phyloP scores from a whole-genome alignment of 1,139 yeast species.

The Pichia sp. region DNA sequence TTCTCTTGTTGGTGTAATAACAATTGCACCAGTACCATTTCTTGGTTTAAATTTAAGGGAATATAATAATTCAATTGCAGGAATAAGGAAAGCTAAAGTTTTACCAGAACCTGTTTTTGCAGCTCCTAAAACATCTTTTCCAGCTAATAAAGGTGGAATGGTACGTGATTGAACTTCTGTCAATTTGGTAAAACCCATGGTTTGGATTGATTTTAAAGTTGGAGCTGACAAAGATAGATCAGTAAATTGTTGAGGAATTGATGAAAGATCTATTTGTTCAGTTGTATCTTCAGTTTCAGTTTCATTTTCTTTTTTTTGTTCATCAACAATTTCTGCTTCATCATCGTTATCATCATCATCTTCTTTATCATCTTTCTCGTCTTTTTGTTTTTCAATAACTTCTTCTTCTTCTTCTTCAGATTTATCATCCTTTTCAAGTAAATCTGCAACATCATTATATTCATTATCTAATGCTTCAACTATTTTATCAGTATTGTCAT shows the following conservation, averaged over 20 bases:
- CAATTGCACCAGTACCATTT: conserved; percentile 86
- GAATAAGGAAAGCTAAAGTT: conserved; percentile 88
- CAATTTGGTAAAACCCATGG: conserved; percentile 87
- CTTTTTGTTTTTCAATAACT: conserved; percentile 27
- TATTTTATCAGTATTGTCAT: conserved; percentile 35
- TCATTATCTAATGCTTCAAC: conserved; percentile 48
- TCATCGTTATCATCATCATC: conserved; percentile 28
- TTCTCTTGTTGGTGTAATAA: conserved; percentile 86
- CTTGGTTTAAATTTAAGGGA: conserved; percentile 87
- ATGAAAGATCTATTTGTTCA: conserved; percentile 7
- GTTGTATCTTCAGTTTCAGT: conserved; percentile 17
- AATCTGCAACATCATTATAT: conserved; percentile 49
- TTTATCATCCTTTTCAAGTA: conserved; percentile 43
- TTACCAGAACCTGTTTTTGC: conserved; percentile 98
- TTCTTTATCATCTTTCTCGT: conserved; percentile 26
- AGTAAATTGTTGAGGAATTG: conserved; percentile 21
- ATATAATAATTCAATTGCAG: conserved; percentile 88
- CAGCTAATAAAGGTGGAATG: conserved; percentile 91
- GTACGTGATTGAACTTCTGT: conserved; percentile 92
- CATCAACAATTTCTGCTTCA: conserved; percentile 25
- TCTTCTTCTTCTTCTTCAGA: conserved; percentile 42
- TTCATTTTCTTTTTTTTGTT: conserved; percentile 28
- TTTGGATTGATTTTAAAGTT: conserved; percentile 69
- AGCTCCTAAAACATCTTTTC: conserved; percentile 93
- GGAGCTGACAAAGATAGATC: conserved; percentile 73